These are phyloP conservation scores for Parafenestella ontariensis DNA, from an alignment of 2,329 filamentous ascomycete species.

Conservation along the genomic window DNA sequence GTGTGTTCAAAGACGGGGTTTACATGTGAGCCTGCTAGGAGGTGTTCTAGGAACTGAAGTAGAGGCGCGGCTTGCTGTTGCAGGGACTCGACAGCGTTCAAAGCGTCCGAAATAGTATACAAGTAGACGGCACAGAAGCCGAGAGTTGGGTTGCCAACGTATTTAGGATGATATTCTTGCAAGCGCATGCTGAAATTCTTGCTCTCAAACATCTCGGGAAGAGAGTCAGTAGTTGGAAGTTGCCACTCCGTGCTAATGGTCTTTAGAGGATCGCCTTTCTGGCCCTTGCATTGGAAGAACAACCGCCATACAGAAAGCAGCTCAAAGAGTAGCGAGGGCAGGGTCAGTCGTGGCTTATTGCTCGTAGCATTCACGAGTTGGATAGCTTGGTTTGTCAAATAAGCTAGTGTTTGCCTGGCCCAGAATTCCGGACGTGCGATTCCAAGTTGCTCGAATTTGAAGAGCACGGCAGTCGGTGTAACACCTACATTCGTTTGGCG, in stretches of 20 bases:
- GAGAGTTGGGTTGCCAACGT: constrained; percentile 17
- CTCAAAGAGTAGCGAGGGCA: constrained; percentile 33
- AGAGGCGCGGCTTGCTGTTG: constrained; percentile 37
- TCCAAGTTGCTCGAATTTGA: constrained; percentile 39
- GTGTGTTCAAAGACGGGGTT: constrained; percentile 18
- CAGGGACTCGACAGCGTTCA: constrained; percentile 20
- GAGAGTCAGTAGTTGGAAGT: constrained; percentile 22
- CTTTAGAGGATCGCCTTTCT: constrained; percentile 18
- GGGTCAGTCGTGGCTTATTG: constrained; percentile 8
- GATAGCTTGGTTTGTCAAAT: constrained; percentile 35
- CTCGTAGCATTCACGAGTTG: constrained; percentile 13
- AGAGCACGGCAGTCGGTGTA: constrained; percentile 35
- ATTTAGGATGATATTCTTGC: constrained; percentile 33
- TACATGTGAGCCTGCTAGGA: constrained; percentile 32
- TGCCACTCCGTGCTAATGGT: constrained; percentile 34
- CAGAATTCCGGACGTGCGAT: constrained; percentile 33
- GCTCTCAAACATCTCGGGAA: constrained; percentile 2
- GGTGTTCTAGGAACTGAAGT: constrained; percentile 28
- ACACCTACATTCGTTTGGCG: constrained; percentile 9
- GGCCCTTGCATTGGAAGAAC: constrained; percentile 42
- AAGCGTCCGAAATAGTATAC: constrained; percentile 36
- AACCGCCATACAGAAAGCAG: constrained; percentile 43
- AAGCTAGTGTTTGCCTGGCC: constrained; percentile 22
- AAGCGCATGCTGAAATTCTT: constrained; percentile 32
- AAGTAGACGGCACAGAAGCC: constrained; percentile 42